Evolutionary conservation across 2,329 filamentous ascomycete species (phyloP).

Genomic region (Aureobasidium sp.): DNA sequence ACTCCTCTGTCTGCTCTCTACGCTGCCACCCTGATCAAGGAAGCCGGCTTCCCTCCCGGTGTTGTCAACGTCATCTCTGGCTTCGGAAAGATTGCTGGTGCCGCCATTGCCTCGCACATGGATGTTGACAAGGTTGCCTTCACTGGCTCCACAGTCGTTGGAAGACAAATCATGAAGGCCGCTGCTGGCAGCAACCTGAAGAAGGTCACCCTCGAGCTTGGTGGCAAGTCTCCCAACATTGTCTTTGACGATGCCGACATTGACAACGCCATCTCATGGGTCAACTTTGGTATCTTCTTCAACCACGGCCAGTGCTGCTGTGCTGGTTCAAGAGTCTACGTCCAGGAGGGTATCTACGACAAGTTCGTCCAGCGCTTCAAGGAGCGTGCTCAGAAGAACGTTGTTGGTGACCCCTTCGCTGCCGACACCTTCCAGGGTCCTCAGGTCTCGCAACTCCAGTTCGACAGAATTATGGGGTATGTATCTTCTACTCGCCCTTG

Average conservation of each 20-base stretch:
- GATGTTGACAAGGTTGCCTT: constrained; percentile 77
- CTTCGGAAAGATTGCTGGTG: constrained; percentile 69
- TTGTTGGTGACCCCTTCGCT: constrained; percentile 75
- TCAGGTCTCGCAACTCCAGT: constrained; percentile 76
- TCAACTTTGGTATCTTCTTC: constrained; percentile 55
- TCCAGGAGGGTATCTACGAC: constrained; percentile 81
- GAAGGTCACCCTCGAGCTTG: constrained; percentile 73
- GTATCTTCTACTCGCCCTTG: neutral
- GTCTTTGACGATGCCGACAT: constrained; percentile 72
- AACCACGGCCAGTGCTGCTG: constrained; percentile 38
- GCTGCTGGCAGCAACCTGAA: constrained; percentile 69
- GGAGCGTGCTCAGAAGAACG: constrained; percentile 62
- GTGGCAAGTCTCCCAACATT: constrained; percentile 74
- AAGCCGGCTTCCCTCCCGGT: constrained; percentile 70
- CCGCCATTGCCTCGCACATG: constrained; percentile 67
- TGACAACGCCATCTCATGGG: constrained; percentile 67
- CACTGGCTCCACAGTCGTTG: constrained; percentile 66
- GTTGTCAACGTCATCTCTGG: constrained; percentile 71
- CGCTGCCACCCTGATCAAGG: constrained; percentile 56
- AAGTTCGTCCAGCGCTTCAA: constrained; percentile 77
- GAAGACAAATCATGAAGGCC: constrained; percentile 70
- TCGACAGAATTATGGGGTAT: constrained; percentile 78
- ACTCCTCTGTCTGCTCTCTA: constrained; percentile 62
- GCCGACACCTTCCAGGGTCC: constrained; percentile 78
- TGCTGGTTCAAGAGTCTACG: constrained; percentile 66